Conservation (phyloP, 495 filamentous ascomycete genomes). For the Hypoxylon intermedium region DNA sequence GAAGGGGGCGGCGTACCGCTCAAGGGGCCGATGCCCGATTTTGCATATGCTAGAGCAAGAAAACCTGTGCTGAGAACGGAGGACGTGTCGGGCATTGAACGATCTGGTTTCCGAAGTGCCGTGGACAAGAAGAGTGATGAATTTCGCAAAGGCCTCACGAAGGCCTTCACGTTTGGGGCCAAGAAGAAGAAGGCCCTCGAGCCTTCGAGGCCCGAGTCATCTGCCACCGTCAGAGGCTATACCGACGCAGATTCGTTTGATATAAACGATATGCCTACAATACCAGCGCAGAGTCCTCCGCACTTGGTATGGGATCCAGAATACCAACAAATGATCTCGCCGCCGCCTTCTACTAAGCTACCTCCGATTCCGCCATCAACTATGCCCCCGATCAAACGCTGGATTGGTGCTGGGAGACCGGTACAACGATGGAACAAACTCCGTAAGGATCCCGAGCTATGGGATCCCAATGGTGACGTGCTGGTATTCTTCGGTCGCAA, state of each 20-base stretch:
- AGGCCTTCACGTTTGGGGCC: slow-evolving; percentile 53
- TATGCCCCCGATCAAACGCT: slow-evolving; percentile 55
- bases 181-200: slow-evolving; percentile 52
- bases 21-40: slow-evolving; percentile 49
- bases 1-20: slow-evolving; percentile 28
- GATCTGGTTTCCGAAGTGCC: slow-evolving; percentile 55
- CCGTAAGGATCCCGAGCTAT: slow-evolving; percentile 66
- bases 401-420: slow-evolving; percentile 55
- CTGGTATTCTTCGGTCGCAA: slow-evolving; percentile 62
- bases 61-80: slow-evolving; percentile 55
- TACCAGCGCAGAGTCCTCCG: slow-evolving; percentile 14
- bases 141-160: slow-evolving; percentile 57
- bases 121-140: slow-evolving; percentile 63
- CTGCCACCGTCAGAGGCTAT: slow-evolving; percentile 46
- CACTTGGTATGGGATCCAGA: slow-evolving; percentile 42
- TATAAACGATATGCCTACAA: slow-evolving; percentile 32
- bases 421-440: slow-evolving; percentile 62
- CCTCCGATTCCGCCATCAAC: slow-evolving; percentile 41
- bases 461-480: slow-evolving; percentile 68
- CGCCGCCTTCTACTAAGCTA: slow-evolving; percentile 46
- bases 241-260: slow-evolving; percentile 40
- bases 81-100: slow-evolving; percentile 58
- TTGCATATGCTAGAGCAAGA: slow-evolving; percentile 51
- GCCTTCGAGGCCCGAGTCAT: slow-evolving; percentile 45
- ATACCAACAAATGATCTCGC: slow-evolving; percentile 39